phyloP scores from a whole-genome alignment of 2,329 filamentous ascomycete genomes.

The Sarocladium oryzae region DNA sequence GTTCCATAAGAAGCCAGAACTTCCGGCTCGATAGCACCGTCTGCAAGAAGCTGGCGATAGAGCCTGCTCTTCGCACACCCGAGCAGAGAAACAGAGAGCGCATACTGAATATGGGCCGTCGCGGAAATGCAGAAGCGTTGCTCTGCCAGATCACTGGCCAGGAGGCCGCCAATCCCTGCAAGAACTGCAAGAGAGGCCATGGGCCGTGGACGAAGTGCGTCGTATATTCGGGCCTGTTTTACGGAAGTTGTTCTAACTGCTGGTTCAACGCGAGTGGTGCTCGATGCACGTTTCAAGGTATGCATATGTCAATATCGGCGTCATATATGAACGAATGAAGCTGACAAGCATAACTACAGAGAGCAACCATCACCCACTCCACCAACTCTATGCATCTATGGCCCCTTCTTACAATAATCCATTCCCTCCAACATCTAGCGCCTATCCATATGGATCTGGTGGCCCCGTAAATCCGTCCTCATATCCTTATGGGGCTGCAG shows the following conservation, averaged over 20 bases:
- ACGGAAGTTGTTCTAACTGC: constrained; percentile 55
- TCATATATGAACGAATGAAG: background rate
- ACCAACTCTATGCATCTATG: constrained; percentile 23
- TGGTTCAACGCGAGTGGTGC: constrained; percentile 58
- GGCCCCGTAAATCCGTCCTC: background rate
- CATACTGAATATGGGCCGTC: constrained; percentile 45
- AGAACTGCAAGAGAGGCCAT: constrained; percentile 54
- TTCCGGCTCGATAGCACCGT: constrained; percentile 46
- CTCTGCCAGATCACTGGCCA: constrained; percentile 51
- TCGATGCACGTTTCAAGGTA: constrained; percentile 55
- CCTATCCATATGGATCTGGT: background rate
- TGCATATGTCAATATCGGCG: constrained; percentile 17
- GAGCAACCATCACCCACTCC: constrained; percentile 35
- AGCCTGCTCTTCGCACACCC: constrained; percentile 42
- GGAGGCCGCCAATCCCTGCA: constrained; percentile 42
- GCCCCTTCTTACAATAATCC: constrained; percentile 16
- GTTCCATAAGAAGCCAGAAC: constrained; percentile 32
- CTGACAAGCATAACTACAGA: constrained; percentile 14
- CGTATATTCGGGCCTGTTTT: constrained; percentile 55
- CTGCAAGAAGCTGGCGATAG: constrained; percentile 45
- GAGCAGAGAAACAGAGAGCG: constrained; percentile 44
- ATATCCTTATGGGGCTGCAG: background rate
- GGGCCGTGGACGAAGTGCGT: constrained; percentile 54
- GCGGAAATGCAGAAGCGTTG: constrained; percentile 54
- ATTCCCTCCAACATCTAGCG: background rate